Percentiles rank a stretch among this genome's conserved stretches.
Conservation (phyloP, 164 flowering plant genomes). For the Cinnamomum chago region DNA sequence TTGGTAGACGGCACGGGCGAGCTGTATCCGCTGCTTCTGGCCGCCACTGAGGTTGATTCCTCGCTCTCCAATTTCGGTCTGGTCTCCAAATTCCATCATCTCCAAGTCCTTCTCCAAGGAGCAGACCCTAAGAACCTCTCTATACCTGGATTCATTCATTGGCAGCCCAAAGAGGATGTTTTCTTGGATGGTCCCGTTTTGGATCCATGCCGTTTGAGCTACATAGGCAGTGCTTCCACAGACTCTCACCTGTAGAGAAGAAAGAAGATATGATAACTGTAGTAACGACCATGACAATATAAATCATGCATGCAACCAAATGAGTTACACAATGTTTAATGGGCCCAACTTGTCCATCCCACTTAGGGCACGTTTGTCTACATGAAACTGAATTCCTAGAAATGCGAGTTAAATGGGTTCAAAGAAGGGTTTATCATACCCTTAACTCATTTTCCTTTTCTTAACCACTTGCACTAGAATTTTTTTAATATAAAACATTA, state of each 20-base stretch:
- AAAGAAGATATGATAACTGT: neutral
- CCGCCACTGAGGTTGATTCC: conserved; percentile 99
- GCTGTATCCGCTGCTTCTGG: conserved; percentile 97
- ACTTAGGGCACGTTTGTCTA: no score
- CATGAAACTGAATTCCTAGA: no score
- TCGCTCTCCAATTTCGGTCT: conserved; percentile 98
- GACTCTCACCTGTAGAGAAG: conserved; percentile 57
- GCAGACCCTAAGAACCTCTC: conserved; percentile 67
- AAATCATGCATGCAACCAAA: neutral
- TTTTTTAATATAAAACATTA: no score
- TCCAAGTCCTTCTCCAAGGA: conserved; percentile 86
- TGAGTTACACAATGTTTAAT: neutral
- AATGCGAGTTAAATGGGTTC: no score
- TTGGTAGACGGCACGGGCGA: conserved; percentile 96
- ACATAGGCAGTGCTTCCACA: conserved; percentile 93
- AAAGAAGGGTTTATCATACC: no score
- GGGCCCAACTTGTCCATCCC: no score
- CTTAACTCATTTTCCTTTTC: no score
- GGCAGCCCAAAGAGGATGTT: conserved; percentile 84
- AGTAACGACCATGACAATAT: neutral
- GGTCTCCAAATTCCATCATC: conserved; percentile 96
- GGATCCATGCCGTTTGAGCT: conserved; percentile 98
- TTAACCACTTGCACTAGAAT: no score
- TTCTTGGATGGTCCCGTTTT: conserved; percentile 90
- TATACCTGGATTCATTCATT: conserved; percentile 62